phyloP scores from a whole-genome alignment of 257 asterid species.

The Forsythia suspensa region DNA sequence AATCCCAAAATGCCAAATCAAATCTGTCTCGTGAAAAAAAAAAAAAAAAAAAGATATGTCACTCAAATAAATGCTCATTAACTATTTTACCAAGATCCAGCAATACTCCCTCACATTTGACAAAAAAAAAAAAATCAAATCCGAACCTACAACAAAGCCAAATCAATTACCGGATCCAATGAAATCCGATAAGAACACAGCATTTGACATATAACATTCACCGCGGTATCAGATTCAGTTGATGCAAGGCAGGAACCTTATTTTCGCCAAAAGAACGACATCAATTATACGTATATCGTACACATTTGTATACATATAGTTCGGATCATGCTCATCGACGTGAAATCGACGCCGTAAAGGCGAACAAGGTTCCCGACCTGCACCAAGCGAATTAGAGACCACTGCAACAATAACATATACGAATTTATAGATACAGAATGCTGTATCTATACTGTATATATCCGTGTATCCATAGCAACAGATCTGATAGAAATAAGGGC shows the following conservation, averaged over 20 bases:
- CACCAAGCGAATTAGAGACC: conserved; percentile 73
- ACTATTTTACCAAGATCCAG: background rate
- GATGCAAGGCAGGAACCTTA: conserved; percentile 65
- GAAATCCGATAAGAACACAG: background rate
- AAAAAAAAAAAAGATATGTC: background rate
- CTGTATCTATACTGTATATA: background rate
- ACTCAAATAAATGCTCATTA: background rate
- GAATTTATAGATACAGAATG: background rate
- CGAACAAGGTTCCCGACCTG: conserved; percentile 50
- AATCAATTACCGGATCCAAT: background rate
- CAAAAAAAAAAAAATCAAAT: background rate
- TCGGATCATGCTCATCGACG: background rate
- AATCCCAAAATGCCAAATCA: background rate
- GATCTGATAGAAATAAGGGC: background rate
- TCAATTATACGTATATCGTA: background rate
- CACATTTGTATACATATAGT: background rate
- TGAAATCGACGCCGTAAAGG: background rate
- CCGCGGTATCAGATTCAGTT: conserved; percentile 59
- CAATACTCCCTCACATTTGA: background rate
- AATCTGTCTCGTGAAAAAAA: background rate
- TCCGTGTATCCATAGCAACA: background rate
- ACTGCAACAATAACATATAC: conserved; percentile 30
- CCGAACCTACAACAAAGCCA: background rate
- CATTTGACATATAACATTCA: conserved; percentile 19
- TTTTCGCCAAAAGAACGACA: conserved; percentile 12